phyloP scores from a whole-genome alignment of 768 basidiomycete species.

The Lactarius pseudohatsudake region DNA sequence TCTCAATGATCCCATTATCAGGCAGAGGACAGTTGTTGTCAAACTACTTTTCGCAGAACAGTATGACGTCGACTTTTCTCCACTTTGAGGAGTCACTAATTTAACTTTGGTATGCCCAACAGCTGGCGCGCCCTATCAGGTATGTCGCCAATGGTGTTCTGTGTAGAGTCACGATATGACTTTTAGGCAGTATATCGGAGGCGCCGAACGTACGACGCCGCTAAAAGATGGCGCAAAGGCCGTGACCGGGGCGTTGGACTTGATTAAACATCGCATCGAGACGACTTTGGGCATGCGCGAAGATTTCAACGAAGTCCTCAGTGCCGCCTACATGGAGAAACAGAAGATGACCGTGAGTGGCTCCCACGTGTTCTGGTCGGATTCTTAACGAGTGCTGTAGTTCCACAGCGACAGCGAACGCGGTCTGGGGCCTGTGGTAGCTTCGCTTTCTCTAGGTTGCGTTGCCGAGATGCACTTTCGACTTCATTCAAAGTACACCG shows the following conservation, averaged over 20 bases:
- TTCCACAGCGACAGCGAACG: slow-evolving; percentile 79
- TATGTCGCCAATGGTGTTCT: slow-evolving; percentile 34
- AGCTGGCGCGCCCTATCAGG: slow-evolving; percentile 85
- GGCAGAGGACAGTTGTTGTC: slow-evolving; percentile 70
- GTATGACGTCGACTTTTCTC: slow-evolving; percentile 41
- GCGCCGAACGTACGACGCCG: slow-evolving; percentile 69
- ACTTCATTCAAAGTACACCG: slow-evolving; percentile 40
- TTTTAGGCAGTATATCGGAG: slow-evolving; percentile 65
- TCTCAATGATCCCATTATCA: slow-evolving; percentile 33
- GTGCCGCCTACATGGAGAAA: slow-evolving; percentile 81
- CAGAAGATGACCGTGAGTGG: slow-evolving; percentile 74
- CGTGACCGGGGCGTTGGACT: slow-evolving; percentile 53
- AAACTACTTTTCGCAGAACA: slow-evolving; percentile 85
- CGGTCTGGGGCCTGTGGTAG: slow-evolving; percentile 70
- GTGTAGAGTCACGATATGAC: slow-evolving; percentile 5
- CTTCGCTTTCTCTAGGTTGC: slow-evolving; percentile 75
- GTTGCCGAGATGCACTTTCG: slow-evolving; percentile 82
- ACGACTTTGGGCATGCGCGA: slow-evolving; percentile 43
- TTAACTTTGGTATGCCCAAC: slow-evolving; percentile 14
- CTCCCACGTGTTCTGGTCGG: slow-evolving; percentile 24
- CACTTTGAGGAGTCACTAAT: slow-evolving; percentile 1
- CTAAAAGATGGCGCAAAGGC: slow-evolving; percentile 58
- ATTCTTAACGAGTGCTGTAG: slow-evolving; percentile 36
- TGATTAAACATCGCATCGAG: slow-evolving; percentile 57
- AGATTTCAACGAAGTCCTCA: slow-evolving; percentile 75